A percentile compares a stretch with the other conserved stretches of the same genome.
Conservation (phyloP, 2,329 filamentous ascomycete genomes). For the Pseudogymnoascus sp. region DNA sequence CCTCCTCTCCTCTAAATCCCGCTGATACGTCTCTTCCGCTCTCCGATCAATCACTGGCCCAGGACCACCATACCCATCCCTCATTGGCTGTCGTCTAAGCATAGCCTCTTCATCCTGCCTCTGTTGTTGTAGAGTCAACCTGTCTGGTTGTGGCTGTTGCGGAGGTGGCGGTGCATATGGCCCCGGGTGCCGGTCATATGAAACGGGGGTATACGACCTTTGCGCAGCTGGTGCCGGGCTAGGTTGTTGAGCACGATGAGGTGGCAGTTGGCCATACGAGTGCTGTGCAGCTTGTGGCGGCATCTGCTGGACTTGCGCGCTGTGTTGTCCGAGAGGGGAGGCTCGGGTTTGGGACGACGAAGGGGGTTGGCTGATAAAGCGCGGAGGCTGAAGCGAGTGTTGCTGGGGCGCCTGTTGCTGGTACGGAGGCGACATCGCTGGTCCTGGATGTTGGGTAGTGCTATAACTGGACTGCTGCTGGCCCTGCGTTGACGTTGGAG, state of each 20-base stretch:
- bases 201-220: not conserved
- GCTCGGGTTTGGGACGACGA: not conserved
- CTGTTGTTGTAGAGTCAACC: not conserved
- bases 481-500: not conserved
- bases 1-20: not conserved
- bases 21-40: not conserved
- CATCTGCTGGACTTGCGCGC: not conserved
- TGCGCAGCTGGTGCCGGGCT: not conserved
- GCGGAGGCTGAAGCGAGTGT: not conserved
- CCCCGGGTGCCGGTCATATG: not conserved
- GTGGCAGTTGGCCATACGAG: not conserved
- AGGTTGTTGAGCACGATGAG: not conserved
- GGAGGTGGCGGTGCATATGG: not conserved
- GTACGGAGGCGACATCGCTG: not conserved
- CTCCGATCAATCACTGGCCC: not conserved
- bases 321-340: not conserved
- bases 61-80: slow-evolving; percentile 1
- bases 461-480: not conserved
- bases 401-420: slow-evolving; percentile 1
- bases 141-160: not conserved
- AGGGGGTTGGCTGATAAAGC: not conserved
- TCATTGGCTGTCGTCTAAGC: not conserved
- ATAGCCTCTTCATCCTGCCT: not conserved
- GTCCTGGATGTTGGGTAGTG: not conserved
- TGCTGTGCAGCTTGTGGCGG: not conserved